A percentile compares a stretch with the other conserved stretches of the same genome.
These are phyloP conservation scores for Beauveria sp. DNA, from an alignment of 2,329 filamentous ascomycete genomes.

Conservation along the genomic window DNA sequence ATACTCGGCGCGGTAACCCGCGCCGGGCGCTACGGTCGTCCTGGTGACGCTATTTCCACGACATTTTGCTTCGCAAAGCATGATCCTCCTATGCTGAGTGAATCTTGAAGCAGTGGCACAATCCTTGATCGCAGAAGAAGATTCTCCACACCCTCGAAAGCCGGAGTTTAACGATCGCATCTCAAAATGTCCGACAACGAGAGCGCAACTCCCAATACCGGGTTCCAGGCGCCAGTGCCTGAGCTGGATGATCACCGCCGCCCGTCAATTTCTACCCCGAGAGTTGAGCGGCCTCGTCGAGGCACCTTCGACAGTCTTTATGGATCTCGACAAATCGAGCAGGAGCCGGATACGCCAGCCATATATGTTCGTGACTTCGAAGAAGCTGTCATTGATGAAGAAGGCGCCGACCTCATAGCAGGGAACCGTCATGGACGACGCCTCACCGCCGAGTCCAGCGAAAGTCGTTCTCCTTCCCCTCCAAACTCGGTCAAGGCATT, in stretches of 20 bases:
- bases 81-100: slow-evolving; percentile 22
- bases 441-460: slow-evolving; percentile 48
- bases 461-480: slow-evolving; percentile 68
- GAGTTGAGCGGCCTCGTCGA: slow-evolving; percentile 53
- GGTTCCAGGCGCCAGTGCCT: slow-evolving; percentile 66
- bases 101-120: slow-evolving; percentile 21
- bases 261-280: slow-evolving; percentile 53
- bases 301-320: slow-evolving; percentile 69
- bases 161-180: slow-evolving; percentile 20
- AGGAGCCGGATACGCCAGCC: slow-evolving; percentile 27
- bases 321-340: slow-evolving; percentile 39
- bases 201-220: slow-evolving; percentile 49
- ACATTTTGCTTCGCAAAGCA: neutral
- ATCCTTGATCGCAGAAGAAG: neutral
- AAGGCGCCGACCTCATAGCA: slow-evolving; percentile 50
- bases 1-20: slow-evolving; percentile 12
- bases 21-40: slow-evolving; percentile 10
- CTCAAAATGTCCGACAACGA: slow-evolving; percentile 62
- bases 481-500: slow-evolving; percentile 98
- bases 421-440: slow-evolving; percentile 40
- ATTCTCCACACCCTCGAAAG: neutral
- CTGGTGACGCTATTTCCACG: neutral
- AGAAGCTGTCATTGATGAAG: slow-evolving; percentile 68
- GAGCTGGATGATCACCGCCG: slow-evolving; percentile 84
- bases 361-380: slow-evolving; percentile 71